These are phyloP conservation scores for Hypoxylon sp. DNA, from an alignment of 2,329 filamentous ascomycete species.

Conservation along the genomic window DNA sequence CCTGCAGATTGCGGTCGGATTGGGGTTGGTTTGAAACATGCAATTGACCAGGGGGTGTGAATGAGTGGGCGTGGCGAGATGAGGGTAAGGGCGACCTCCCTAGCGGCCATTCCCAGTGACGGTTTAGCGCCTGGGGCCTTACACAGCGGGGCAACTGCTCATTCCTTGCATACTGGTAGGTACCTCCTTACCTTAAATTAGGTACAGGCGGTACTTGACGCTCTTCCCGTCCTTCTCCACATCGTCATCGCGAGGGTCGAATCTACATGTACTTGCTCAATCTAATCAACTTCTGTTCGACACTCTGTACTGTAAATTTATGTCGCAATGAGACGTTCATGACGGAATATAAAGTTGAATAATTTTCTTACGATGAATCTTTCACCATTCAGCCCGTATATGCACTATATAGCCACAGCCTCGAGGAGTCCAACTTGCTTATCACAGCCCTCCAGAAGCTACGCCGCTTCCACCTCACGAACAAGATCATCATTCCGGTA, in stretches of 20 bases:
- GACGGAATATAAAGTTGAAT: constrained; percentile 1
- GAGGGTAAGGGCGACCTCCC: constrained; percentile 5
- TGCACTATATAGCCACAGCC: not conserved
- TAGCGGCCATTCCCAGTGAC: not conserved
- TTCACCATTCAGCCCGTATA: not conserved
- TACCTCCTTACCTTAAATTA: not conserved
- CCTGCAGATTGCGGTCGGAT: constrained; percentile 42
- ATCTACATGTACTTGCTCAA: not conserved
- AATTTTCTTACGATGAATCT: not conserved
- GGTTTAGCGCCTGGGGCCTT: not conserved
- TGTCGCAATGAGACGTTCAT: constrained; percentile 5
- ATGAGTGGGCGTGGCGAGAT: constrained; percentile 4
- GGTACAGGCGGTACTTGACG: not conserved
- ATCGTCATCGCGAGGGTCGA: not conserved
- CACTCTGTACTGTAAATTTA: constrained; percentile 13
- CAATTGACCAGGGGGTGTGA: constrained; percentile 24
- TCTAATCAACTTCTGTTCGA: constrained; percentile 3
- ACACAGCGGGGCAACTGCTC: not conserved
- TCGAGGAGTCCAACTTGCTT: not conserved
- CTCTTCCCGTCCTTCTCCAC: not conserved
- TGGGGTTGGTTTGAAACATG: constrained; percentile 43
- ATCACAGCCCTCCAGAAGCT: not conserved
- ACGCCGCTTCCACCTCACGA: not conserved
- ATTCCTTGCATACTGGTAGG: not conserved
- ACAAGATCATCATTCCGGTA: constrained; percentile 1